A percentile compares a stretch with the other conserved stretches of the same genome.
Evolutionary conservation across 2,329 filamentous ascomycete species (phyloP).

Genomic region (Leptographium lundbergii): DNA sequence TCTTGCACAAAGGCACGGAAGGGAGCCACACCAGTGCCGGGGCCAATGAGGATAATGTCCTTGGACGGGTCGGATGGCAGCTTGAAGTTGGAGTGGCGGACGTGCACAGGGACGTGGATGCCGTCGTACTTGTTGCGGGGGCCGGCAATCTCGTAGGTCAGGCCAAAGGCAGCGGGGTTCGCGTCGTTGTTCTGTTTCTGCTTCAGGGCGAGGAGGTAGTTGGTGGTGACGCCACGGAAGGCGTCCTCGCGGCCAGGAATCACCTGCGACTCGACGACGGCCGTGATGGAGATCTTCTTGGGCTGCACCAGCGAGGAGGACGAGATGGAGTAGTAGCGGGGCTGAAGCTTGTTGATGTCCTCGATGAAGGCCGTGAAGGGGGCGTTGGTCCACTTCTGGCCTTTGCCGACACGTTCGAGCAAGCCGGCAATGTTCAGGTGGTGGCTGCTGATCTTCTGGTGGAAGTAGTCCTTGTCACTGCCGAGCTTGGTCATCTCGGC

Average conservation of each 20-base stretch:
- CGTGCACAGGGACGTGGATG: constrained; percentile 85
- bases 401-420: constrained; percentile 58
- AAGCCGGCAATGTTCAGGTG: constrained; percentile 85
- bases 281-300: constrained; percentile 89
- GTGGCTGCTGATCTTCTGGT: constrained; percentile 66
- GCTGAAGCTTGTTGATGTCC: constrained; percentile 86
- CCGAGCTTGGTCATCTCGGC: constrained; percentile 81
- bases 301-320: constrained; percentile 91
- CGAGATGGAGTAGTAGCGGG: constrained; percentile 98
- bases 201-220: constrained; percentile 89
- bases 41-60: constrained; percentile 91
- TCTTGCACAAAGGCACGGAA: constrained; percentile 96
- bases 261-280: constrained; percentile 75
- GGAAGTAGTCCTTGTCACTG: constrained; percentile 90
- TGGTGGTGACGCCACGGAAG: constrained; percentile 91
- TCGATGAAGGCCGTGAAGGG: constrained; percentile 95
- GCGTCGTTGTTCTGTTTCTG: constrained; percentile 90
- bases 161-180: constrained; percentile 66
- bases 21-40: constrained; percentile 90
- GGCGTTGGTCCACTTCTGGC: constrained; percentile 66
- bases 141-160: constrained; percentile 76
- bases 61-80: constrained; percentile 88
- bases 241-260: constrained; percentile 64
- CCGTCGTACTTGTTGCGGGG: constrained; percentile 96
- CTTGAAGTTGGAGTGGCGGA: constrained; percentile 98